These are phyloP conservation scores for Neurospora sp. DNA, from an alignment of 495 filamentous ascomycete genomes.

Conservation along the genomic window DNA sequence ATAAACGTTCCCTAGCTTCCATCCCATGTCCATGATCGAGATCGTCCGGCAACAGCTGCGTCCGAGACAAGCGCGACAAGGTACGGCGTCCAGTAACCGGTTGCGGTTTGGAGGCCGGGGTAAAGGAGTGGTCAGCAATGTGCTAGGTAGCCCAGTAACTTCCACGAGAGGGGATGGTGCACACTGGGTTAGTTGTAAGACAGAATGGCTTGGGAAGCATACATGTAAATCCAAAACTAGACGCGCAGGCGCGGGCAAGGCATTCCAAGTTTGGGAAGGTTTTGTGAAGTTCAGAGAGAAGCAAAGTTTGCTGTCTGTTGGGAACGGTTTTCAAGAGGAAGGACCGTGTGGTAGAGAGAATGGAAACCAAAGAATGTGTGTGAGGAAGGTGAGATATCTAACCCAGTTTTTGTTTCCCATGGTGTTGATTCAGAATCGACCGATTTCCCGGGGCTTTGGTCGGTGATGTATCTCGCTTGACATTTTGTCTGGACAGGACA, in stretches of 20 bases:
- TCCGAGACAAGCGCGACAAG: not conserved
- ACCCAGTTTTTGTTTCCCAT: not conserved
- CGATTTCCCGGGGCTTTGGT: not conserved
- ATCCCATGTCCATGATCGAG: not conserved
- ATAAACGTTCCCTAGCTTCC: not conserved
- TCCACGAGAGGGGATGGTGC: not conserved
- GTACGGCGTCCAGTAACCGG: not conserved
- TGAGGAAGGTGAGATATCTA: not conserved
- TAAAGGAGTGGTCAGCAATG: not conserved
- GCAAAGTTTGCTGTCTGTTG: not conserved
- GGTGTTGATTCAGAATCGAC: not conserved
- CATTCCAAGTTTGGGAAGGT: not conserved
- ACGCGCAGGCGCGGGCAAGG: not conserved
- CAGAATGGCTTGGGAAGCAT: not conserved
- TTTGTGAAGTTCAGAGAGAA: not conserved
- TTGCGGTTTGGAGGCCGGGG: not conserved
- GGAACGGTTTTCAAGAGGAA: not conserved
- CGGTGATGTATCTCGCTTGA: not conserved
- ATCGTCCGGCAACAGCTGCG: not conserved
- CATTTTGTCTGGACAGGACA: not conserved
- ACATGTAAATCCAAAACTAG: not conserved
- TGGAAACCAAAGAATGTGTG: not conserved
- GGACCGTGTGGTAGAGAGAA: not conserved
- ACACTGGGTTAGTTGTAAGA: not conserved
- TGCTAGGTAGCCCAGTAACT: not conserved